These are phyloP conservation scores for Viola pubescens DNA, from an alignment of 441 rosid genomes.

Conservation along the genomic window DNA sequence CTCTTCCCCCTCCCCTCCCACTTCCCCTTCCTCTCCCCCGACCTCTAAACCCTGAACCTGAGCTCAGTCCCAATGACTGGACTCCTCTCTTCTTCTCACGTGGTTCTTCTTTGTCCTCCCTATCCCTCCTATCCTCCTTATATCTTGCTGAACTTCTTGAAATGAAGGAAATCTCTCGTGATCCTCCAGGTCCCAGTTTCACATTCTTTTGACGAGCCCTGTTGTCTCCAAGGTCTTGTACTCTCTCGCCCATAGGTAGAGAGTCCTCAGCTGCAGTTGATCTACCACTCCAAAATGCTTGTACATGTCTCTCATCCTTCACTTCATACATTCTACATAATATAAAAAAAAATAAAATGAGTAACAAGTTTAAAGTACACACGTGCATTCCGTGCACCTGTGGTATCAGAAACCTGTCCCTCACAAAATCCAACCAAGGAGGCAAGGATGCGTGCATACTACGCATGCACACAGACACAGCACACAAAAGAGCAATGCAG, in stretches of 20 bases:
- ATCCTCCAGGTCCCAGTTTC: slow-evolving; percentile 76
- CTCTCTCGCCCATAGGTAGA: slow-evolving; percentile 76
- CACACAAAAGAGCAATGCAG: no score
- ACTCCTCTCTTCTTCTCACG: slow-evolving; percentile 58
- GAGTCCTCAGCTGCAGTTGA: slow-evolving; percentile 71
- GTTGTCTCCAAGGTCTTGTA: slow-evolving; percentile 43
- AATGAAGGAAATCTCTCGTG: slow-evolving; percentile 66
- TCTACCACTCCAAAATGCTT: slow-evolving; percentile 48
- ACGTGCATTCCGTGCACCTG: no score
- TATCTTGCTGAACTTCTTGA: slow-evolving; percentile 51
- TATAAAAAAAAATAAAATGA: neutral
- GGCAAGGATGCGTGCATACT: no score
- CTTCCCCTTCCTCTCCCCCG: slow-evolving; percentile 38
- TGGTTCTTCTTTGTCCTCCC: slow-evolving; percentile 18
- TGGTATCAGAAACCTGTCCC: no score
- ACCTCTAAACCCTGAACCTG: slow-evolving; percentile 43
- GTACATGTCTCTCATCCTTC: slow-evolving; percentile 74
- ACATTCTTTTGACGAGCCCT: slow-evolving; percentile 37
- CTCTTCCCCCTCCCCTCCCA: slow-evolving; percentile 33
- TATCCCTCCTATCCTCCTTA: slow-evolving; percentile 47
- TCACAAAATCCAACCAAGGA: no score
- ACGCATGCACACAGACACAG: no score
- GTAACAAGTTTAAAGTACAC: neutral
- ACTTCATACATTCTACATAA: slow-evolving; percentile 59
- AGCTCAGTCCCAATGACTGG: slow-evolving; percentile 57